Conservation (phyloP, 371 early-diverging fungal genomes). For the Rhizopus sp. region DNA sequence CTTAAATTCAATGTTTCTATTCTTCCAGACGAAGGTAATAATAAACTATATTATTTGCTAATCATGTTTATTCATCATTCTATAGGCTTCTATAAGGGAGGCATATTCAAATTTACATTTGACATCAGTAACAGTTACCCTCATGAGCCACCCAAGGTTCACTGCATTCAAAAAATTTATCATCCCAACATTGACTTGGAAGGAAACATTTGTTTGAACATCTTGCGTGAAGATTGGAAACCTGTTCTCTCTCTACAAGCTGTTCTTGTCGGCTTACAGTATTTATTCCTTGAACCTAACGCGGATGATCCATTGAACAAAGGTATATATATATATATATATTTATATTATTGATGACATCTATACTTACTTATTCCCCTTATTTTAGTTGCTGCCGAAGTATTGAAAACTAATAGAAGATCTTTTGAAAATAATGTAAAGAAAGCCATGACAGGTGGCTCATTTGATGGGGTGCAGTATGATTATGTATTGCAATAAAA, state of each 20-base stretch:
- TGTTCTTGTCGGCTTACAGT: slow-evolving; percentile 94
- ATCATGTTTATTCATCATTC: neutral
- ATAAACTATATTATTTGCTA: neutral
- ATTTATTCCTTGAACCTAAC: slow-evolving; percentile 97
- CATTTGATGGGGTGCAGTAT: slow-evolving; percentile 63
- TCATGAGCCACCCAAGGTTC: slow-evolving; percentile 98
- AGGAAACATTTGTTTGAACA: slow-evolving; percentile 98
- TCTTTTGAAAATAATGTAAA: slow-evolving; percentile 72
- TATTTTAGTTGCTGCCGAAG: slow-evolving; percentile 75
- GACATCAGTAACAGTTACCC: slow-evolving; percentile 94
- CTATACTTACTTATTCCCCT: neutral
- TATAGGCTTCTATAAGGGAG: slow-evolving; percentile 91
- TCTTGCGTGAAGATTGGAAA: slow-evolving; percentile 99
- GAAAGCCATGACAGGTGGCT: slow-evolving; percentile 71
- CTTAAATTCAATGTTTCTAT: slow-evolving; percentile 85
- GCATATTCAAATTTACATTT: slow-evolving; percentile 93
- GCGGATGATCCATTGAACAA: slow-evolving; percentile 99
- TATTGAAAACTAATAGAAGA: slow-evolving; percentile 64
- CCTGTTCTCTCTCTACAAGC: slow-evolving; percentile 98
- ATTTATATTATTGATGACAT: neutral
- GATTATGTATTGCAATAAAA: slow-evolving; percentile 53
- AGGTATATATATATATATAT: too few relatives aligned
- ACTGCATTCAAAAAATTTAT: slow-evolving; percentile 93
- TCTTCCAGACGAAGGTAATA: slow-evolving; percentile 86
- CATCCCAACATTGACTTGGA: slow-evolving; percentile 99